Evolutionary conservation across 2,329 filamentous ascomycete species (phyloP), one percentile per base, ranked within the genome.

Genomic region (Colletotrichum somersetense): DNA sequence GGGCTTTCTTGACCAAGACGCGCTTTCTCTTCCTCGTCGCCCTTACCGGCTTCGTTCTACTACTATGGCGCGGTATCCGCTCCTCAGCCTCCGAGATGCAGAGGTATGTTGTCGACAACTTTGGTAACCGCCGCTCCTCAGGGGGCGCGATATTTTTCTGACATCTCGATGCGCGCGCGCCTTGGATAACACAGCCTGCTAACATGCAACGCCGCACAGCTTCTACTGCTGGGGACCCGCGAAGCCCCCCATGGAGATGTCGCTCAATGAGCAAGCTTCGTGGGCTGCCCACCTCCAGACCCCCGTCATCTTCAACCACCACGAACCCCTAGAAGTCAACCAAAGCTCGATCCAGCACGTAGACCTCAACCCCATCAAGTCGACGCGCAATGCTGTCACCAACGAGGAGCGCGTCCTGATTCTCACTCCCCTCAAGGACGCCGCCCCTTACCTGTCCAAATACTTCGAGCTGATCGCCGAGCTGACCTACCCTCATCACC

Each of bases 151-250:
- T 33, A 12, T 20, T 40, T 57, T 46, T 50, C 35, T 20, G 7
- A 8, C 33, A 26, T 42, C 8, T 18, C 44, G 35, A 62, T 62
- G 71, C 53, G 66, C 55, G 30, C 35, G 23, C 30, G 23, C 30
- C 10, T n/a, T n/a, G 7, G 33, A 71, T 23, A 42, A 40, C 23
- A 55, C 11, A 46, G 14, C 46, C 53, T 42, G 33, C 69, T 72
- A 58, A 74, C 65, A 64, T 62, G 42, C n/a, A 38, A 61, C 33
- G 14, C 38, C 12, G 44, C 30, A 59, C 56, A 98, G 96, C 84
- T 98, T 97, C 84, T 97, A 97, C 84, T 99, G 96, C 86, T 98
- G 95, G 89, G 96, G 96, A 16, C 96, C 96, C 18, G 90, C 92
- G 33, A 98, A 97, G 85, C 90, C 96, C n/a, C 96, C 96, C 65